These are phyloP conservation scores for Alternaria atra DNA, from an alignment of 2,329 filamentous ascomycete genomes.

Conservation along the genomic window DNA sequence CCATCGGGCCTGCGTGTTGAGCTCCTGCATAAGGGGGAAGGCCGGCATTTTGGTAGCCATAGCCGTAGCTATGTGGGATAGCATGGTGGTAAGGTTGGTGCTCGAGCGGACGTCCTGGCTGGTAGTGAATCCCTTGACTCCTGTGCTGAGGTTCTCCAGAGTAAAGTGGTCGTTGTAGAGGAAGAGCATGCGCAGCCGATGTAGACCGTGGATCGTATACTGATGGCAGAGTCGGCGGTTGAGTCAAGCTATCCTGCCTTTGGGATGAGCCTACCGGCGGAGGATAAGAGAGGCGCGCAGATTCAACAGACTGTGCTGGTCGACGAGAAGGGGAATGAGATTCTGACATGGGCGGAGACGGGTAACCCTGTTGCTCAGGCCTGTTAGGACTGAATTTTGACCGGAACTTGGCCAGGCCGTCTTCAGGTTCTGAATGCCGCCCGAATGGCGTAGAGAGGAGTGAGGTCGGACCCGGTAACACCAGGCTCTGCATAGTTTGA, in stretches of 20 bases:
- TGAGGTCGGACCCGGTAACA: slow-evolving; percentile 49
- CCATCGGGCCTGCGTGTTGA: slow-evolving; percentile 43
- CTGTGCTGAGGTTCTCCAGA: slow-evolving; percentile 40
- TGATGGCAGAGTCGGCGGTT: slow-evolving; percentile 36
- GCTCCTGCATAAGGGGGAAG: slow-evolving; percentile 37
- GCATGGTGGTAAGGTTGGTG: slow-evolving; percentile 37
- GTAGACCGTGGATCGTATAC: slow-evolving; percentile 38
- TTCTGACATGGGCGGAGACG: slow-evolving; percentile 63
- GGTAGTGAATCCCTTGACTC: slow-evolving; percentile 37
- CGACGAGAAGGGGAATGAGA: slow-evolving; percentile 55
- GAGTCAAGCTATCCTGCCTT: slow-evolving; percentile 35
- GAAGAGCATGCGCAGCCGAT: slow-evolving; percentile 26
- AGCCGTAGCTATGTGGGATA: slow-evolving; percentile 40
- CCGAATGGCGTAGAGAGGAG: slow-evolving; percentile 49
- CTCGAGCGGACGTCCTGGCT: slow-evolving; percentile 35
- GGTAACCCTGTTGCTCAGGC: slow-evolving; percentile 53
- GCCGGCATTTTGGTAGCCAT: slow-evolving; percentile 38
- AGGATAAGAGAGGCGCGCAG: slow-evolving; percentile 41
- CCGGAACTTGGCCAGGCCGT: slow-evolving; percentile 45
- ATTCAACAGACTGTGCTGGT: slow-evolving; percentile 47
- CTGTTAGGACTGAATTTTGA: slow-evolving; percentile 47
- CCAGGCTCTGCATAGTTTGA: slow-evolving; percentile 55
- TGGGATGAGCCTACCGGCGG: slow-evolving; percentile 33
- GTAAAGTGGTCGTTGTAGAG: slow-evolving; percentile 42
- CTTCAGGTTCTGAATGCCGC: slow-evolving; percentile 49